phyloP scores from a whole-genome alignment of 2,329 filamentous ascomycete species.

The Aureobasidium sp. region DNA sequence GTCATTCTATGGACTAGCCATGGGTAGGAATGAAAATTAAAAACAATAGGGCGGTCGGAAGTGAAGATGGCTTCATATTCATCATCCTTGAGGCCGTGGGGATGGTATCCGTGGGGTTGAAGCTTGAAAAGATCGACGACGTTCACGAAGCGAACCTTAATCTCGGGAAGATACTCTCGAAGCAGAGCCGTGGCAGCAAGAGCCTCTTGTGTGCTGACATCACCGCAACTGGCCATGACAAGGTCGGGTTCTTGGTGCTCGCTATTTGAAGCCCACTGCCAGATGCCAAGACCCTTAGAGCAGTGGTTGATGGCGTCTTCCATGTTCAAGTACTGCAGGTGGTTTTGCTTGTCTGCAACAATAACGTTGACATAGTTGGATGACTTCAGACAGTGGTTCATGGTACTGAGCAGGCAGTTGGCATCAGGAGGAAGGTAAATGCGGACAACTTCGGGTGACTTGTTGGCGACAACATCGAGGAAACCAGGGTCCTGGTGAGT shows the following conservation, averaged over 20 bases:
- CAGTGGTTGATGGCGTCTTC: constrained; percentile 67
- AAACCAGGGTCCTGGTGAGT: constrained; percentile 77
- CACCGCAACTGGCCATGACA: constrained; percentile 69
- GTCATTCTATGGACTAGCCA: constrained; percentile 72
- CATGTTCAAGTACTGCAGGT: constrained; percentile 69
- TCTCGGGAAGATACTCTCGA: constrained; percentile 60
- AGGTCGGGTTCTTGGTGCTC: constrained; percentile 61
- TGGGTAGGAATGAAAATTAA: constrained; percentile 64
- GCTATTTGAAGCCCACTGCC: constrained; percentile 70
- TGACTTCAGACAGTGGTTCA: constrained; percentile 67
- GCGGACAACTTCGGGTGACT: constrained; percentile 69
- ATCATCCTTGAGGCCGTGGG: constrained; percentile 60
- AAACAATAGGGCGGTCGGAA: constrained; percentile 62
- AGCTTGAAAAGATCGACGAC: constrained; percentile 76
- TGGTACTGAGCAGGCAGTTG: constrained; percentile 68
- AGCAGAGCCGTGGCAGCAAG: constrained; percentile 68
- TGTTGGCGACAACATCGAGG: constrained; percentile 72
- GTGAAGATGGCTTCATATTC: constrained; percentile 69
- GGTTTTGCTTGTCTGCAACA: constrained; percentile 72
- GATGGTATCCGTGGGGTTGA: constrained; percentile 61
- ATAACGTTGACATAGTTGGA: constrained; percentile 76
- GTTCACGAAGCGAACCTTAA: constrained; percentile 75
- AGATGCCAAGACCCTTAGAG: constrained; percentile 71
- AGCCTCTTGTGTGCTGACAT: constrained; percentile 66
- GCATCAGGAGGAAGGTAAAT: constrained; percentile 77